phyloP scores from a whole-genome alignment of 1,139 yeast species.

The Kodamaea ohmeri region DNA sequence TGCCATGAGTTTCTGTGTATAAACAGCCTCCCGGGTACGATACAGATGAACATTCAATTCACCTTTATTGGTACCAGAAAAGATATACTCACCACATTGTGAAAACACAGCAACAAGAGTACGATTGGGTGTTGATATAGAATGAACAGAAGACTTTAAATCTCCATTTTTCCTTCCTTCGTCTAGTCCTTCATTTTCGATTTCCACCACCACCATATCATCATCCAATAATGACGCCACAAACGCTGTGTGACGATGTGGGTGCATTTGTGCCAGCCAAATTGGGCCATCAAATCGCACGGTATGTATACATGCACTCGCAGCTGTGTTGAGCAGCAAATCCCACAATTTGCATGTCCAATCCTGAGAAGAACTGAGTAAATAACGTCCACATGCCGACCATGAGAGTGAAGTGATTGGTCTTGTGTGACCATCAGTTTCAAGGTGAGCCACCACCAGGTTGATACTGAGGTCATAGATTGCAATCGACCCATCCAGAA shows the following conservation, averaged over 20 bases:
- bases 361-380: conserved; percentile 78
- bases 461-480: conserved; percentile 69
- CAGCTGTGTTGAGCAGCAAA: conserved; percentile 32
- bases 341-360: conserved; percentile 88
- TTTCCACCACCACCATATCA: conserved; percentile 49
- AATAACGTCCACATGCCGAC: conserved; percentile 70
- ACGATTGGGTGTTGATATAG: conserved; percentile 1
- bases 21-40: conserved; percentile 32
- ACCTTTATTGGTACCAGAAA: conserved; percentile 82
- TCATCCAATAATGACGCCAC: conserved; percentile 52
- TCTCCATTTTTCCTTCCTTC: conserved; percentile 18
- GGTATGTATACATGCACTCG: conserved; percentile 39
- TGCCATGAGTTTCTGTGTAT: conserved; percentile 55
- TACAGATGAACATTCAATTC: conserved; percentile 54
- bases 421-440: conserved; percentile 61
- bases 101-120: conserved; percentile 37
- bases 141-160: too few relatives aligned
- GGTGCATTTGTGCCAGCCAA: conserved; percentile 67
- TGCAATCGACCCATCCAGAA: conserved; percentile 73
- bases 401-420: conserved; percentile 77
- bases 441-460: conserved; percentile 52
- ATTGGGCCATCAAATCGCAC: conserved; percentile 65
- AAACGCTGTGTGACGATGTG: conserved; percentile 40
- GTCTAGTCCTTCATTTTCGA: conserved; percentile 11
- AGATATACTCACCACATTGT: conserved; percentile 50